Conservation (phyloP, 345 rosid species). For the Citrus sp. region DNA sequence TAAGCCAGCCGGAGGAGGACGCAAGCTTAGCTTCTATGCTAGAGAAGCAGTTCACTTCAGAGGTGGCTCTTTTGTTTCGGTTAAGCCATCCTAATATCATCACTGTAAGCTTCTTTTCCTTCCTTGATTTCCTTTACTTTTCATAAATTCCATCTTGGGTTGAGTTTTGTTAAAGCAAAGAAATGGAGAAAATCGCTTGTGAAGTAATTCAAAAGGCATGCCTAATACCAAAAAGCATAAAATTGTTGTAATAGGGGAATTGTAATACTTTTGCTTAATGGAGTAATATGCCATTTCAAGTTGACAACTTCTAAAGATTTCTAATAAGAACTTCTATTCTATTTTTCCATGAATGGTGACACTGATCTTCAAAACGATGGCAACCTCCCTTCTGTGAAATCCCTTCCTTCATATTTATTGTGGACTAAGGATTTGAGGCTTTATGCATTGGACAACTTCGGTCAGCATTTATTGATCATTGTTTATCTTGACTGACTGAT, state of each 20-base stretch:
- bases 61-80: conserved; percentile 60
- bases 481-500: conserved; percentile 11
- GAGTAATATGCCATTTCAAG: conserved; percentile 12
- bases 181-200: not conserved
- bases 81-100: conserved; percentile 64
- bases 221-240: not conserved
- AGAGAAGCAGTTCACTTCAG: conserved; percentile 71
- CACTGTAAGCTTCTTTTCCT: conserved; percentile 39
- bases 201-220: conserved; percentile 2
- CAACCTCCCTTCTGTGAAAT: not conserved
- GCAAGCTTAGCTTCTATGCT: conserved; percentile 53
- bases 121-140: not conserved
- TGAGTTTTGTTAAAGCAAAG: conserved; percentile 4
- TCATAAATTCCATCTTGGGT: not conserved
- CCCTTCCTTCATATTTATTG: conserved; percentile 8
- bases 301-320: not conserved
- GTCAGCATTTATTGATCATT: conserved; percentile 26
- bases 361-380: not conserved
- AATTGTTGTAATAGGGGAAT: conserved; percentile 5
- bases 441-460: conserved; percentile 22
- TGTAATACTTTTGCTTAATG: conserved; percentile 2
- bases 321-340: not conserved
- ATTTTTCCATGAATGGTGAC: not conserved
- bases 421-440: not conserved
- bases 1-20: conserved; percentile 77